Evolutionary conservation across 768 basidiomycete genomes (phyloP).

Genomic region (Basidioascus undulatus): DNA sequence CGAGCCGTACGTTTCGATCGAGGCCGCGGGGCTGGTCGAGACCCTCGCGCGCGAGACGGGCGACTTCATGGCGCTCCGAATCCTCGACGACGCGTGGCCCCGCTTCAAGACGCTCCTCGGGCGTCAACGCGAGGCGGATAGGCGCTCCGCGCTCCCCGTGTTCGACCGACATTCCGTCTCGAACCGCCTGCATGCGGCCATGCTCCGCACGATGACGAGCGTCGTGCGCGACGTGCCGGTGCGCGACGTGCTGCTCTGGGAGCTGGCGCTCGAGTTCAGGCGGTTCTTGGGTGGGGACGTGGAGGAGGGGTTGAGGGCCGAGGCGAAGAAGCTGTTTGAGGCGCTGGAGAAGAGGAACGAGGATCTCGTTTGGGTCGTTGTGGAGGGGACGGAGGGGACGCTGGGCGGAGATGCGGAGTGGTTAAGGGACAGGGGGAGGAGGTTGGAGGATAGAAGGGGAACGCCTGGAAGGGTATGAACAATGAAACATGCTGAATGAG

Average conservation of each 20-base stretch:
- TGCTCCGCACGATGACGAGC: constrained; percentile 47
- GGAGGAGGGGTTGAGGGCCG: constrained; percentile 48
- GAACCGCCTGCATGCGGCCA: constrained; percentile 52
- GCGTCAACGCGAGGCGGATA: constrained; percentile 37
- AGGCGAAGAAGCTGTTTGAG: constrained; percentile 38
- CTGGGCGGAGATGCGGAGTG: too few relatives aligned
- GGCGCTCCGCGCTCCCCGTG: constrained; percentile 38
- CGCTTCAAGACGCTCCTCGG: constrained; percentile 38
- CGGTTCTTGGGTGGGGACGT: constrained; percentile 43
- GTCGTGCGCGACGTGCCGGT: constrained; percentile 39
- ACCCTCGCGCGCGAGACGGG: constrained; percentile 44
- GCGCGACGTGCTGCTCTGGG: constrained; percentile 52
- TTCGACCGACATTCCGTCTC: constrained; percentile 54
- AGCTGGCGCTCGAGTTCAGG: constrained; percentile 47
- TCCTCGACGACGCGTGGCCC: constrained; percentile 91
- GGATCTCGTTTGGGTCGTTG: constrained; percentile 64
- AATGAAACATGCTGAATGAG: too few relatives aligned
- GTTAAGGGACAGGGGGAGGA: too few relatives aligned
- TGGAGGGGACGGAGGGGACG: constrained; percentile 23
- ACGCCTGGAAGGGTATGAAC: too few relatives aligned
- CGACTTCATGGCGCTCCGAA: constrained; percentile 55
- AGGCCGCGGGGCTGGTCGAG: constrained; percentile 50
- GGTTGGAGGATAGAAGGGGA: too few relatives aligned
- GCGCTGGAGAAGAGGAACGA: constrained; percentile 36
- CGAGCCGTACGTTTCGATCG: constrained; percentile 55